Percentiles rank a stretch among this genome's conserved stretches.
Evolutionary conservation across 176 grass and related monocot species (phyloP).

Genomic region (Phoenix dactylifera): DNA sequence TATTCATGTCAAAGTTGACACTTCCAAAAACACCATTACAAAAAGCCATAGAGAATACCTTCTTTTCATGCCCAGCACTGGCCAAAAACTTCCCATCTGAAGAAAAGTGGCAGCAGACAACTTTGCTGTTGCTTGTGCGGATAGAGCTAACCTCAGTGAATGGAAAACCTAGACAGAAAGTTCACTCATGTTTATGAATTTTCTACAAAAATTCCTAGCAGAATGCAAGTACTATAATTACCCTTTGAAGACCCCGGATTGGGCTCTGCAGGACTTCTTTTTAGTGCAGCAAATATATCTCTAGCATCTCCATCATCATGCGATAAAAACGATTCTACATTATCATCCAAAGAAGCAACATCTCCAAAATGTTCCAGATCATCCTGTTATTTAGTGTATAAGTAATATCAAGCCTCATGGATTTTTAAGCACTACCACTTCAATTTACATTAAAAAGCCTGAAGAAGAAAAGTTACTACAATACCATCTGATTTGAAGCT

Average conservation of each 20-base stretch:
- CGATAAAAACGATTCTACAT: conserved; percentile 94
- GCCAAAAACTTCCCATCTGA: conserved; percentile 90
- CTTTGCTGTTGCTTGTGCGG: conserved; percentile 83
- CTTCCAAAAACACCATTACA: no score
- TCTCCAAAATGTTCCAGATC: conserved; percentile 92
- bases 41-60: conserved; percentile 27
- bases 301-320: conserved; percentile 79
- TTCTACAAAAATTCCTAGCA: no score
- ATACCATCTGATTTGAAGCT: conserved; percentile 98
- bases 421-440: no score
- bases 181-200: not conserved
- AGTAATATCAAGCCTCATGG: conserved; percentile 1
- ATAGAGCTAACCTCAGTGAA: conserved; percentile 72
- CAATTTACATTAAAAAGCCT: not conserved
- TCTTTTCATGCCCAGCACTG: conserved; percentile 97
- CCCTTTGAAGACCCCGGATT: conserved; percentile 62
- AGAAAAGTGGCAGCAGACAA: conserved; percentile 95
- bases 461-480: not conserved
- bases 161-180: conserved; percentile 65
- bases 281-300: conserved; percentile 86
- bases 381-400: conserved; percentile 48
- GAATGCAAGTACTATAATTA: conserved; percentile 7
- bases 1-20: no score
- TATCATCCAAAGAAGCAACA: conserved; percentile 87
- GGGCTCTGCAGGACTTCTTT: conserved; percentile 52